Percentiles rank a stretch among this genome's conserved stretches.
phyloP scores from a whole-genome alignment of 2,329 filamentous ascomycete species.

The Grosmannia penicillata region DNA sequence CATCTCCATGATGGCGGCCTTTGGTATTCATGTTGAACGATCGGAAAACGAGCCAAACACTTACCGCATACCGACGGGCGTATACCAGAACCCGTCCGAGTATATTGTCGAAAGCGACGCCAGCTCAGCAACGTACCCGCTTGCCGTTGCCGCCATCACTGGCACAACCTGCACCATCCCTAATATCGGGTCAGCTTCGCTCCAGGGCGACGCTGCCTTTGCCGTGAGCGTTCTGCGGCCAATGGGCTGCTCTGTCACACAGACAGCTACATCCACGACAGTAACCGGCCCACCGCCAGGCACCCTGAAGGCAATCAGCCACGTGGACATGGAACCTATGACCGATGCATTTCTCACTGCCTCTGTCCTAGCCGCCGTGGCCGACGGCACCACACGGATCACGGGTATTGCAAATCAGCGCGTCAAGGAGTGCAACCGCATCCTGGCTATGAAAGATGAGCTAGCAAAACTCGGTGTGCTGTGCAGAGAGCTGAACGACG shows the following conservation, averaged over 20 bases:
- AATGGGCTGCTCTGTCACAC: conserved; percentile 86
- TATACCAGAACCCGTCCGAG: conserved; percentile 68
- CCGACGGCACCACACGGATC: conserved; percentile 70
- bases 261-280: conserved; percentile 74
- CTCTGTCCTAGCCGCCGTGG: conserved; percentile 81
- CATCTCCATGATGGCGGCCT: conserved; percentile 89
- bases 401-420: conserved; percentile 93
- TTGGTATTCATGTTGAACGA: conserved; percentile 67
- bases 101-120: conserved; percentile 95
- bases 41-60: conserved; percentile 73
- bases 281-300: conserved; percentile 77
- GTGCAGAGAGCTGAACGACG: conserved; percentile 81
- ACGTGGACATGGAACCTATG: conserved; percentile 98
- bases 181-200: conserved; percentile 82
- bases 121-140: conserved; percentile 90
- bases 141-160: conserved; percentile 88
- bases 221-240: conserved; percentile 77
- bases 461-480: conserved; percentile 83
- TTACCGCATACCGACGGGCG: conserved; percentile 79
- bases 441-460: conserved; percentile 87
- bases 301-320: conserved; percentile 55
- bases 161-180: conserved; percentile 91
- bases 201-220: conserved; percentile 92
- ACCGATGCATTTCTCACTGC: conserved; percentile 96
- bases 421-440: conserved; percentile 96